Percentiles rank a stretch among this genome's conserved stretches.
Conservation (phyloP, 2,329 filamentous ascomycete species). For the Paecilomyces fulvus region DNA sequence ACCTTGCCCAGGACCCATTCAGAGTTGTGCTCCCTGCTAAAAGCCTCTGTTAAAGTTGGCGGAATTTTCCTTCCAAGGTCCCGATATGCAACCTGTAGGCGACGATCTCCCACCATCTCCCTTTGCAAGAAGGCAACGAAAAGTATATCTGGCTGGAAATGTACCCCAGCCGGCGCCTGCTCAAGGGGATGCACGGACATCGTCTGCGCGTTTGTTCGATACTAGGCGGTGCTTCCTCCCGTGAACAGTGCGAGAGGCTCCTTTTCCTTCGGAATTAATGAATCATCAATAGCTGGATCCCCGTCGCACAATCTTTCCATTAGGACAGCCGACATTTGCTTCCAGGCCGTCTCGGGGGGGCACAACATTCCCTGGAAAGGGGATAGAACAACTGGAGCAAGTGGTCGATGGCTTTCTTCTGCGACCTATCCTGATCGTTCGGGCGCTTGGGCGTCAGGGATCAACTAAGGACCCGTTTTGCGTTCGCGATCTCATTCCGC, state of each 20-base stretch:
- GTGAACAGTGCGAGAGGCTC: neutral
- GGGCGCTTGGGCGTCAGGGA: neutral
- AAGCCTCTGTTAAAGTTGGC: neutral
- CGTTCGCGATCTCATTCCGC: conserved; percentile 6
- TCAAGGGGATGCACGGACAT: neutral
- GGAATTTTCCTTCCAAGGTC: neutral
- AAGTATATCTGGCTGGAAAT: neutral
- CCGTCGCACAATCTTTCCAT: neutral
- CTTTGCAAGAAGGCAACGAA: neutral
- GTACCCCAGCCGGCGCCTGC: neutral
- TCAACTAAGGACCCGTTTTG: conserved; percentile 3
- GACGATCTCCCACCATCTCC: neutral
- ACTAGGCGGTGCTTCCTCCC: neutral
- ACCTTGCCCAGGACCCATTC: neutral
- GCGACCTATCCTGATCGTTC: neutral
- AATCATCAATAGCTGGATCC: neutral
- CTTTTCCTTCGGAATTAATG: neutral
- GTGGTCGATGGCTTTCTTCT: neutral
- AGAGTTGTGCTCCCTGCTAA: conserved; percentile 11
- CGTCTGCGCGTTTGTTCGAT: neutral
- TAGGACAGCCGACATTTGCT: neutral
- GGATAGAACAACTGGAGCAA: neutral
- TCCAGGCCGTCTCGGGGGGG: neutral
- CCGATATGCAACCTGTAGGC: neutral
- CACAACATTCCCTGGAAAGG: neutral